These are phyloP conservation scores for Castanea sativa DNA, from an alignment of 306 rosid genomes.

Conservation along the genomic window DNA sequence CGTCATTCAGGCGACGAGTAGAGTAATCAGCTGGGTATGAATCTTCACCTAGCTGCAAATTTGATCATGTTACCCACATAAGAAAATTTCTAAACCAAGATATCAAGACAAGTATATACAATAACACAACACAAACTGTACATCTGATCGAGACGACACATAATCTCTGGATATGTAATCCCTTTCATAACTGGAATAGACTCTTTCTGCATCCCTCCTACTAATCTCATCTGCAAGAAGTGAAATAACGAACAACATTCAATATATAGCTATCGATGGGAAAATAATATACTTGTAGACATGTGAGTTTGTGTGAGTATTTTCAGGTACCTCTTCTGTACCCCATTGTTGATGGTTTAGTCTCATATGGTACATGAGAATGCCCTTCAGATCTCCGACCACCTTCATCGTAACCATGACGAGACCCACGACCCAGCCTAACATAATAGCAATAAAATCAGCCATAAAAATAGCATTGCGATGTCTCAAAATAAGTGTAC, in stretches of 20 bases:
- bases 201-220: neutral
- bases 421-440: slow-evolving; percentile 10
- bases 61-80: neutral
- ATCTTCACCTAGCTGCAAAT: neutral
- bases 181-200: neutral
- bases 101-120: neutral
- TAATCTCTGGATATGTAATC: slow-evolving; percentile 1
- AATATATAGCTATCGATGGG: neutral
- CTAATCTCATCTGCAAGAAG: neutral
- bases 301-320: neutral
- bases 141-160: slow-evolving; percentile 1
- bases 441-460: neutral
- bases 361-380: neutral
- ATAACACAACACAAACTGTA: neutral
- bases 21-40: slow-evolving; percentile 1
- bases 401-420: neutral
- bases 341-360: neutral
- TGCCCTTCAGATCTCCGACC: slow-evolving; percentile 10
- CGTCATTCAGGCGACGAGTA: neutral
- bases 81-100: neutral
- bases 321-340: slow-evolving; percentile 8
- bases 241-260: neutral
- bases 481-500: neutral
- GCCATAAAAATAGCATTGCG: neutral
- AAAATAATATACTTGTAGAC: neutral